A percentile compares a stretch with the other conserved stretches of the same genome.
phyloP scores from a whole-genome alignment of 306 rosid species.

The Myrica gale region DNA sequence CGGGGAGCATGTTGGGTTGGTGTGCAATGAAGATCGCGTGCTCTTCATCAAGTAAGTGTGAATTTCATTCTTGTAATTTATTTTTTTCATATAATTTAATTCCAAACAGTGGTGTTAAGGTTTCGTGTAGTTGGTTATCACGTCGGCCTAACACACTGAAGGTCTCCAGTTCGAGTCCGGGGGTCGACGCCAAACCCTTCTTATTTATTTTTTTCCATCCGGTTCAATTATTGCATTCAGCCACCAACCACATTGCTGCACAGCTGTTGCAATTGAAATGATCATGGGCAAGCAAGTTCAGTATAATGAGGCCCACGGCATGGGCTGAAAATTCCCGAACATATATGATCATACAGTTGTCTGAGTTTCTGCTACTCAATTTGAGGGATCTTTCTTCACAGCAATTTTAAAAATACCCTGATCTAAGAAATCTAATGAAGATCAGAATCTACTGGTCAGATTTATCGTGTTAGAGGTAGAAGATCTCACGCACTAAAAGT shows the following conservation, averaged over 20 bases:
- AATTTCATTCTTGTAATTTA: neutral
- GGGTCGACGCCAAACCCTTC: neutral
- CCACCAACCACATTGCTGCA: too few species aligned
- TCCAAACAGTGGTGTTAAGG: neutral
- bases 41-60: slow-evolving; percentile 39
- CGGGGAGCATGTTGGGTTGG: slow-evolving; percentile 31
- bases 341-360: too few species aligned
- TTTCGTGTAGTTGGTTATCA: slow-evolving; percentile 83
- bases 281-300: too few species aligned
- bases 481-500: neutral
- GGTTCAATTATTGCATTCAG: too few species aligned
- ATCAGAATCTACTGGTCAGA: neutral
- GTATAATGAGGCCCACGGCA: too few species aligned
- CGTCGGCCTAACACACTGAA: slow-evolving; percentile 98
- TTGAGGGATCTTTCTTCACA: too few species aligned
- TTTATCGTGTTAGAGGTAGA: neutral
- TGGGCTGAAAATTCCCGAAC: too few species aligned
- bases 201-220: too few species aligned
- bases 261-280: too few species aligned
- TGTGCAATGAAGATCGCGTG: slow-evolving; percentile 37
- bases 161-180: slow-evolving; percentile 62
- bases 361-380: too few species aligned
- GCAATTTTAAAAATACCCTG: too few species aligned
- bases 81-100: too few species aligned
- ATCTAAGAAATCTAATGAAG: neutral